Evolutionary conservation across 2,329 filamentous ascomycete genomes (phyloP).

Genomic region (Colletotrichum orbiculare): DNA sequence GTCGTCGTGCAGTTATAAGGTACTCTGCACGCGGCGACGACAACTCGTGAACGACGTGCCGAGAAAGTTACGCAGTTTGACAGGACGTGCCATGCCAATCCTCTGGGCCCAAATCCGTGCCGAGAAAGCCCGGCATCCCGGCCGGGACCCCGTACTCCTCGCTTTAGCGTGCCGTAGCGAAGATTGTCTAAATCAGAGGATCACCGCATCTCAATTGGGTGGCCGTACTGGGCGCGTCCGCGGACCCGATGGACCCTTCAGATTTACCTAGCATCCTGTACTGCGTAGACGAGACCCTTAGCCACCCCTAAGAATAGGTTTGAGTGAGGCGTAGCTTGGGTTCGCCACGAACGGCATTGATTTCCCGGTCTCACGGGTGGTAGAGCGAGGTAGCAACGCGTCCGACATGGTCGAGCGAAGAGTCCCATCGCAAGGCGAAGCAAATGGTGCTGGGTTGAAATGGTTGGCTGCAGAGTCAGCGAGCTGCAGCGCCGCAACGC

Average conservation of each 20-base stretch:
- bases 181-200: too few species aligned
- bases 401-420: too few species aligned
- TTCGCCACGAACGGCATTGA: slow-evolving; percentile 3
- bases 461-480: slow-evolving; percentile 2
- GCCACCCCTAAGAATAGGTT: slow-evolving; percentile 9
- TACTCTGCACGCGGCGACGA: too few species aligned
- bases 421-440: background rate
- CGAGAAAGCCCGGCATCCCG: slow-evolving; percentile 26
- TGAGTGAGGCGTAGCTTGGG: slow-evolving; percentile 16
- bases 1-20: background rate
- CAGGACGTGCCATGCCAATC: slow-evolving; percentile 9
- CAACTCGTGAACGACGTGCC: background rate
- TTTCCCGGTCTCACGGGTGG: background rate
- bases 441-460: background rate
- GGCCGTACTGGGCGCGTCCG: slow-evolving; percentile 4
- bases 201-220: too few species aligned
- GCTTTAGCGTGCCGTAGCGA: background rate
- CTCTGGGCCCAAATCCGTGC: slow-evolving; percentile 10
- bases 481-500: slow-evolving; percentile 9
- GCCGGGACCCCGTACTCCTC: slow-evolving; percentile 10
- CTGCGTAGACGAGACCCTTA: slow-evolving; percentile 14
- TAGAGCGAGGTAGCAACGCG: too few species aligned
- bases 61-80: slow-evolving; percentile 7
- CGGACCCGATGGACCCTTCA: slow-evolving; percentile 14
- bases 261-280: too few species aligned